Evolutionary conservation across 345 rosid species (phyloP), one percentile per base, ranked within the genome.

Genomic region (Eucalyptus microcorys): DNA sequence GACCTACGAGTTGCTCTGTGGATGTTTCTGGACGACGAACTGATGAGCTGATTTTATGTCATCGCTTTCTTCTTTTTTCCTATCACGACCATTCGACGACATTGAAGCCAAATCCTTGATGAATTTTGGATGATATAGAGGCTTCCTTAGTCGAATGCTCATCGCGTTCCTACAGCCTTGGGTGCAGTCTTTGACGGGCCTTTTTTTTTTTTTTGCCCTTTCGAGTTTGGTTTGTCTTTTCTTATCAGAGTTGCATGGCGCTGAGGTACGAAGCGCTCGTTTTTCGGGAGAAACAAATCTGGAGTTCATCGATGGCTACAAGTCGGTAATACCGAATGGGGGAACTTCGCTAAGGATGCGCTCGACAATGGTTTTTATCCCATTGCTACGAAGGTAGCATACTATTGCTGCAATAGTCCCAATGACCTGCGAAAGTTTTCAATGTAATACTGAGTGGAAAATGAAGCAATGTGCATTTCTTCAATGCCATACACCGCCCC

Each of bases 241-340:
- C 26, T 88, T 86, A 14, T 7, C 88, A 95, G 99, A 95, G 95
- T 89, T 95, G 95, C 91, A 92, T 96, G 90, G 98, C 97, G 17
- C 71, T 96, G 92, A 93, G 91, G 87, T 97, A 97, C 22, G 99
- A 96, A 94, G 98, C 95, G 7, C 92, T 96, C 61, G 88, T 80
- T 89, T 89, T 96, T 81, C 90, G 98, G 55, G 94, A 96, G 37
- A 87, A 87, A 92, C 88, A 94, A 94, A 90, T 94, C 95, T 61
- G 14, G 89, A 7, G 90, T 89, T 66, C 91, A 91, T 84, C 88
- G 86, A 55, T 94, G 93, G 95, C 88, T 95, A 47, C 92, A 89
- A 57, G 97, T 95, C 90, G 93, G 96, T 71, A 86, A 87, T 61
- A 52, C n/a, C 7, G 98, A 98, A 87, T 98, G 98, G 98, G 84